phyloP scores from a whole-genome alignment of 768 basidiomycete species.

The Amylocystis lapponica region DNA sequence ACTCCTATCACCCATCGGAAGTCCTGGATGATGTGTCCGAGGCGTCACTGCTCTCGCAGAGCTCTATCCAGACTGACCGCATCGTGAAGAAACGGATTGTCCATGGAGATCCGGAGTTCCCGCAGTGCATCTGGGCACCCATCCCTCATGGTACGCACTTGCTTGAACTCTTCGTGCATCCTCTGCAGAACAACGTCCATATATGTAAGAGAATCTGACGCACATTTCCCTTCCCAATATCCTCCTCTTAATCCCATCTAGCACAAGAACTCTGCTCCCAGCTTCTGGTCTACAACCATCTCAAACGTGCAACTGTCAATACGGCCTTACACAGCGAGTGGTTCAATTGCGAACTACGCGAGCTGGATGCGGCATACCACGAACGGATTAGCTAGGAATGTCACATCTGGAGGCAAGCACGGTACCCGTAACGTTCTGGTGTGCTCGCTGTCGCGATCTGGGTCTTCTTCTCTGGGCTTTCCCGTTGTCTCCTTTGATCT shows the following conservation, averaged over 20 bases:
- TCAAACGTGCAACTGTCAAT: conserved; percentile 56
- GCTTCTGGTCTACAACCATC: conserved; percentile 56
- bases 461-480: too few species aligned
- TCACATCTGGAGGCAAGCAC: too few species aligned
- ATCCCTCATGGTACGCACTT: conserved; percentile 50
- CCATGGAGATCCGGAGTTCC: conserved; percentile 53
- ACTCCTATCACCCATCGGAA: conserved; percentile 14
- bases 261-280: conserved; percentile 53
- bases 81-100: conserved; percentile 68
- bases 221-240: not conserved
- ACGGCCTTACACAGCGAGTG: conserved; percentile 57
- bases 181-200: too few species aligned
- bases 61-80: conserved; percentile 45
- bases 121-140: conserved; percentile 45
- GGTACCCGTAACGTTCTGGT: too few species aligned
- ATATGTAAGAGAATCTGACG: too few species aligned
- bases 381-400: conserved; percentile 37
- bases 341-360: conserved; percentile 58
- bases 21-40: conserved; percentile 12
- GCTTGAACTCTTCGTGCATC: too few species aligned
- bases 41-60: conserved; percentile 29
- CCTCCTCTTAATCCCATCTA: conserved; percentile 23
- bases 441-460: too few species aligned
- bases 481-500: too few species aligned
- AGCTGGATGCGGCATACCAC: conserved; percentile 56